A percentile compares a stretch with the other conserved stretches of the same genome.
phyloP scores from a whole-genome alignment of 192 early-diverging fungal genomes.

The Backusella macrospora region DNA sequence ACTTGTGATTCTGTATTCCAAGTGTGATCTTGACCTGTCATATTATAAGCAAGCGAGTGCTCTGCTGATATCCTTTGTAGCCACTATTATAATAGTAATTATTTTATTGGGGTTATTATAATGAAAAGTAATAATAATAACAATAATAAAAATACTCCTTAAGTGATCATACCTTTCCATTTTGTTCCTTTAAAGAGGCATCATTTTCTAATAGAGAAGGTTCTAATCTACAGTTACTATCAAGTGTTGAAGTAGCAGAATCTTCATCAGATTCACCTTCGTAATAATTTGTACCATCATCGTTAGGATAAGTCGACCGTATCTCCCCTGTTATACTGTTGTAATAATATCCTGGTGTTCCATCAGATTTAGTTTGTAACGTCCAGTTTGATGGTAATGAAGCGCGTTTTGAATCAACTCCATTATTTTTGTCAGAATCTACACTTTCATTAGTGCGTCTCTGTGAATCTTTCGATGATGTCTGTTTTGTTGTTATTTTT shows the following conservation, averaged over 20 bases:
- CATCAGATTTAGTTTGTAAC: slow-evolving; percentile 31
- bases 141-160: slow-evolving; percentile 4
- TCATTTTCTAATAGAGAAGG: neutral
- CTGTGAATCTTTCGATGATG: neutral
- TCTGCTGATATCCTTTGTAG: neutral
- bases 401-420: neutral
- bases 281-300: slow-evolving; percentile 16
- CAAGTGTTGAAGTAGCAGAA: slow-evolving; percentile 14
- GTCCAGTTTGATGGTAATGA: slow-evolving; percentile 26
- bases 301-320: slow-evolving; percentile 27
- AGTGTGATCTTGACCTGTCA: slow-evolving; percentile 7
- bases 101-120: neutral
- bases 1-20: slow-evolving; percentile 3
- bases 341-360: slow-evolving; percentile 35
- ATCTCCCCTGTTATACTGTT: slow-evolving; percentile 39
- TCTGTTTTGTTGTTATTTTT: neutral
- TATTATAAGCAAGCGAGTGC: neutral
- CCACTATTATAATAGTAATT: neutral
- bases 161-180: neutral
- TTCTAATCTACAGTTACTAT: slow-evolving; percentile 16
- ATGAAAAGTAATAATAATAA: neutral
- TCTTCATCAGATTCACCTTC: slow-evolving; percentile 20
- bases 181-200: neutral
- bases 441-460: neutral
- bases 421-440: neutral